Base-by-base conservation (phyloP, 176 grass and related monocot species). In the Tuctoria greenei region DNA sequence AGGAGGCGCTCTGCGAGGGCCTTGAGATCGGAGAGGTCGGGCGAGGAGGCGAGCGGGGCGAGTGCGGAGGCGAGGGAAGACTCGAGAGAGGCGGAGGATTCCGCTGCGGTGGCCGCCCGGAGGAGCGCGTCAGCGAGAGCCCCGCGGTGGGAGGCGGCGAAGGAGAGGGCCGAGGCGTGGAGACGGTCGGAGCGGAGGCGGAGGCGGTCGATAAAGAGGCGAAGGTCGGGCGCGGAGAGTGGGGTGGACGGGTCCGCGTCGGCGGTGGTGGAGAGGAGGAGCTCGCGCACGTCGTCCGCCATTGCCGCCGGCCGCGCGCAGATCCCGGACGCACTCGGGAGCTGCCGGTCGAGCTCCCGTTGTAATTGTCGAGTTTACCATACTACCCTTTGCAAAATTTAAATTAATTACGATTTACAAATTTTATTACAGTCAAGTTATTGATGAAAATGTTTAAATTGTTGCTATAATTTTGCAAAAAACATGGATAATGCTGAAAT, bases 181-280 rank as follows among this genome's bases (percentile, higher is more conserved):
- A 98, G 85, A 49, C 81, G 79, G 84, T 87, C 86, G 28, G 91
- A 98, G 63, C 87, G 91, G 68, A 90, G 72, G 56, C 93, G 86
- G 49, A 98, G 95, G 86, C 91, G 88, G 72, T 93, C 91, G 80
- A 98, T 85, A 72, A 98, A 88, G 72, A 94, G 88, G 79, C 84
- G 95, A 67, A 98, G 91, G 40, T 98, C 95, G 14, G 95, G 95
- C 10, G 91, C 89, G 13, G 95, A 98, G 47, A 98, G 95, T 4
- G 91, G 95, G 5, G 84, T 85, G 26, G 91, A 98, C 31, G 88
- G 87, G n/a, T 98, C 95, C 4, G 79, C 82, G 67, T 91, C 83
- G 25, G 80, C 91, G 9, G 86, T 85, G 24, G 78, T 87, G 2
- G 95, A 87, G 34, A 94, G 91, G 46, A 98, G 95, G 46, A 88